phyloP scores from a whole-genome alignment of 768 basidiomycete species.

The Termitomyces sp. region DNA sequence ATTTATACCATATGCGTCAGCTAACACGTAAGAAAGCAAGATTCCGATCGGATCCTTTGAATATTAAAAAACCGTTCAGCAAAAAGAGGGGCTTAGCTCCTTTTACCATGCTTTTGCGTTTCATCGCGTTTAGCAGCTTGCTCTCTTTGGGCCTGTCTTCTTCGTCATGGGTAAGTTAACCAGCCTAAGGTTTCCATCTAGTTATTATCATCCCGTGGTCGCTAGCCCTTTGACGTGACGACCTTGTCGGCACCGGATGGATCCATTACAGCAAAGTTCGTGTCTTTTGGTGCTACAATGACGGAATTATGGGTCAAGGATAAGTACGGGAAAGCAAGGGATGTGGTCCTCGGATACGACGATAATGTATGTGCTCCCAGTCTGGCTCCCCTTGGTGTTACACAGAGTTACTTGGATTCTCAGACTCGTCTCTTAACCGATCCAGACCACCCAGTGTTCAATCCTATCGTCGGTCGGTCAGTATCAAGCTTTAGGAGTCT shows the following conservation, averaged over 20 bases:
- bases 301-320: conserved; percentile 55
- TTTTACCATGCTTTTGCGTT: background rate
- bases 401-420: background rate
- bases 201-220: background rate
- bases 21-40: background rate
- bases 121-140: background rate
- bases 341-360: conserved; percentile 57
- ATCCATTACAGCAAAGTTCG: conserved; percentile 54
- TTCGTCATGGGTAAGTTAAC: conserved; percentile 9
- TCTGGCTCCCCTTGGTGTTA: background rate
- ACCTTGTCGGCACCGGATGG: conserved; percentile 46
- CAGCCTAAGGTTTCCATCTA: background rate
- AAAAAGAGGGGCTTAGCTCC: background rate
- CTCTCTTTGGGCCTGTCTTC: background rate
- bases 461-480: conserved; percentile 31
- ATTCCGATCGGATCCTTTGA: background rate
- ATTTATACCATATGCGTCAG: background rate
- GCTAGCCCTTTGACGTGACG: conserved; percentile 45
- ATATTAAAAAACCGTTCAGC: background rate
- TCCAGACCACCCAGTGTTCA: conserved; percentile 43
- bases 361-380: conserved; percentile 33
- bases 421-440: conserved; percentile 38
- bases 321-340: conserved; percentile 38
- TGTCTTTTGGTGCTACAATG: conserved; percentile 51
- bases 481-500: background rate